Evolutionary conservation across 495 filamentous ascomycete genomes (phyloP).

Genomic region (Durotheca rogersii): DNA sequence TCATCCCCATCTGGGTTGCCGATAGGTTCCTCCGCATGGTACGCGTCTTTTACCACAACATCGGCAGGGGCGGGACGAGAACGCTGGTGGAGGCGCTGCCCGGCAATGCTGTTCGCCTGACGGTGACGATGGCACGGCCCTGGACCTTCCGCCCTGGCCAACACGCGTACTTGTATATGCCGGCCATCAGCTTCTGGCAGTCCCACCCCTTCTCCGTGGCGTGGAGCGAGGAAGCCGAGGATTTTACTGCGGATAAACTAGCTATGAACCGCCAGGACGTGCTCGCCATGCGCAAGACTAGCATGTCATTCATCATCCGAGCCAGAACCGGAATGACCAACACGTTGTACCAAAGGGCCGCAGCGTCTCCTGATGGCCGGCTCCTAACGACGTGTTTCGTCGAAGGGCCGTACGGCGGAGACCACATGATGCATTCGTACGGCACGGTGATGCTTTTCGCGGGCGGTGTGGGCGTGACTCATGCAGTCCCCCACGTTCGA

Average conservation of each 20-base stretch:
- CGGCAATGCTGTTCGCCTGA: slow-evolving; percentile 65
- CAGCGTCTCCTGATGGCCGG: slow-evolving; percentile 56
- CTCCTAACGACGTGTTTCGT: slow-evolving; percentile 64
- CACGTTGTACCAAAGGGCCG: slow-evolving; percentile 67
- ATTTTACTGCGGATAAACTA: slow-evolving; percentile 51
- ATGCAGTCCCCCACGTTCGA: slow-evolving; percentile 76
- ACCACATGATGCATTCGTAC: slow-evolving; percentile 68
- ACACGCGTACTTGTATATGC: slow-evolving; percentile 82
- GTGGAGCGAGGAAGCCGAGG: slow-evolving; percentile 59
- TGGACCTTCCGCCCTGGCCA: slow-evolving; percentile 73
- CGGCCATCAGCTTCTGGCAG: slow-evolving; percentile 67
- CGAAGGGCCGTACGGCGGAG: slow-evolving; percentile 82
- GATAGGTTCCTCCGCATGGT: slow-evolving; percentile 61
- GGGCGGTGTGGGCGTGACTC: slow-evolving; percentile 85
- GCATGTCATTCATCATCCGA: slow-evolving; percentile 75
- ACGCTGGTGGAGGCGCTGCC: slow-evolving; percentile 64
- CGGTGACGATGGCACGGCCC: slow-evolving; percentile 72
- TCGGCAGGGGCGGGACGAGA: slow-evolving; percentile 59
- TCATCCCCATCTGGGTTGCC: slow-evolving; percentile 63
- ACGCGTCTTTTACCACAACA: slow-evolving; percentile 64
- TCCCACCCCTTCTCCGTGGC: slow-evolving; percentile 68
- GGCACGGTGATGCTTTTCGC: slow-evolving; percentile 86
- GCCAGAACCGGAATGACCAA: slow-evolving; percentile 83
- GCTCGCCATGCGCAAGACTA: slow-evolving; percentile 58
- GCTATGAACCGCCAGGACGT: slow-evolving; percentile 59